Percentiles rank a stretch among this genome's conserved stretches.
Conservation (phyloP, 75 land plant genomes). For the Pinus taeda region DNA sequence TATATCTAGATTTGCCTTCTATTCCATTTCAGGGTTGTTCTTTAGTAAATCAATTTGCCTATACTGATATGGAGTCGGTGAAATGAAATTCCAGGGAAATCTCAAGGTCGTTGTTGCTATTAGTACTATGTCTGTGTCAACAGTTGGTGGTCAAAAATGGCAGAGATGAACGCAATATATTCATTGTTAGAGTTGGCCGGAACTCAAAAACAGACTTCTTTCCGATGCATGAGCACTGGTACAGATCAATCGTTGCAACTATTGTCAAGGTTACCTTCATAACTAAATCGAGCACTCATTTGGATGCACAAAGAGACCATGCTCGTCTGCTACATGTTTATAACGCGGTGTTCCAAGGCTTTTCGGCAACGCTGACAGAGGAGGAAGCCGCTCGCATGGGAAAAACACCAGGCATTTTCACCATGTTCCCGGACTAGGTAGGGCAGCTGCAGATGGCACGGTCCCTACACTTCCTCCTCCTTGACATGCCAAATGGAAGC, state of each 20-base stretch:
- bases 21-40: too few relatives aligned
- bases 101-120: too few relatives aligned
- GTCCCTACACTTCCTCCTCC: conserved; percentile 19
- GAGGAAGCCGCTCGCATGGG: conserved; percentile 8
- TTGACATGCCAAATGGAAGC: too few relatives aligned
- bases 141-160: neutral
- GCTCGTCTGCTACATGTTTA: conserved; percentile 46
- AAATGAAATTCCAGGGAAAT: too few relatives aligned
- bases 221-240: conserved; percentile 63
- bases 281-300: too few relatives aligned
- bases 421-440: neutral
- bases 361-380: conserved; percentile 49
- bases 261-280: neutral
- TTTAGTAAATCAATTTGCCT: too few relatives aligned
- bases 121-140: neutral
- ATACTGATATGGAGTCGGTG: too few relatives aligned
- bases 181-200: conserved; percentile 35
- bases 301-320: neutral
- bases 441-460: conserved; percentile 62
- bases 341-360: conserved; percentile 50
- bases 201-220: conserved; percentile 46
- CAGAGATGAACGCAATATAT: conserved; percentile 7
- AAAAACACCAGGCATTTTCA: conserved; percentile 42
- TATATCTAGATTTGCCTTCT: too few relatives aligned
- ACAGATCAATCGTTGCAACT: conserved; percentile 36